Conservation (phyloP, 345 rosid genomes). For the Aquilaria yunnanensis region DNA sequence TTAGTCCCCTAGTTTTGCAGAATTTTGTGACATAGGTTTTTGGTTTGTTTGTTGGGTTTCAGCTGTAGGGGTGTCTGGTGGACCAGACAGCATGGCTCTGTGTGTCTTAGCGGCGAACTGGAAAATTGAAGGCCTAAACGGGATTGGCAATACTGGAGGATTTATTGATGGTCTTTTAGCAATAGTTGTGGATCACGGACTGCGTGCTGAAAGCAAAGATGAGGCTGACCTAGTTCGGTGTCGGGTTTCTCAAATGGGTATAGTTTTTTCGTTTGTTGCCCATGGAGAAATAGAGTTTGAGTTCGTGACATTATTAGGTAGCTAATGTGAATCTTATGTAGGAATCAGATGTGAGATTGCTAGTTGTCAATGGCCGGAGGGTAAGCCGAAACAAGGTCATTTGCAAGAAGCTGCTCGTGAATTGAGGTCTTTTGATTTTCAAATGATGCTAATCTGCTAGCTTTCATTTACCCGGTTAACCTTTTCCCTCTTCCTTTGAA, state of each 20-base stretch:
- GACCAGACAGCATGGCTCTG: constrained; percentile 94
- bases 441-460: background rate
- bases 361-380: constrained; percentile 66
- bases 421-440: constrained; percentile 42
- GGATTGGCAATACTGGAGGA: constrained; percentile 25
- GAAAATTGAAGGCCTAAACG: constrained; percentile 45
- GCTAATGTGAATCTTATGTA: constrained; percentile 34
- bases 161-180: constrained; percentile 78
- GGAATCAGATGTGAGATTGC: constrained; percentile 90
- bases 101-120: constrained; percentile 76
- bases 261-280: background rate
- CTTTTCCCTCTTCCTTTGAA: background rate
- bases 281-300: background rate
- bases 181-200: constrained; percentile 80
- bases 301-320: constrained; percentile 14
- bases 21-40: constrained; percentile 3
- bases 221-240: constrained; percentile 57
- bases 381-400: constrained; percentile 81
- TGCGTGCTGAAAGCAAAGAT: constrained; percentile 66
- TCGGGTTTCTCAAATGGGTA: constrained; percentile 82
- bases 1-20: no score
- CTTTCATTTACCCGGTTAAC: background rate
- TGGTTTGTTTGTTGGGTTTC: constrained; percentile 4
- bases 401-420: constrained; percentile 92
- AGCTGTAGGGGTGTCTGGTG: constrained; percentile 96